These are phyloP conservation scores for Sarcodon sp. DNA, from an alignment of 768 basidiomycete genomes.

Conservation along the genomic window DNA sequence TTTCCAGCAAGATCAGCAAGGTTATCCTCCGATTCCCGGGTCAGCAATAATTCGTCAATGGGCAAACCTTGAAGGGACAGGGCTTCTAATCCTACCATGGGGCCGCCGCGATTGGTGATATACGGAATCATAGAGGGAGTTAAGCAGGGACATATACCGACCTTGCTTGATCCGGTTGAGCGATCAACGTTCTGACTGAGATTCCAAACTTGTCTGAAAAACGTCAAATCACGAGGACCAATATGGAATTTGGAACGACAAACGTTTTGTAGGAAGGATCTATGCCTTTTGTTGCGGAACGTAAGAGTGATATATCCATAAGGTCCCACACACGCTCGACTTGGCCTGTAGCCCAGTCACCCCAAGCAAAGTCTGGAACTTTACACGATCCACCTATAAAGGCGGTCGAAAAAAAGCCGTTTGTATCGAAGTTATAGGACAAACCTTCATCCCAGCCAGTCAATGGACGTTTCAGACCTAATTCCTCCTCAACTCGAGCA, in stretches of 20 bases:
- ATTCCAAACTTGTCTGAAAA: constrained; percentile 78
- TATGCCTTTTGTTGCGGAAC: constrained; percentile 66
- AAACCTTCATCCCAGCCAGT: constrained; percentile 90
- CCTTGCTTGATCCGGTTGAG: constrained; percentile 65
- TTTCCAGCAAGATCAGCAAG: constrained; percentile 92
- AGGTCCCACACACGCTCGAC: constrained; percentile 94
- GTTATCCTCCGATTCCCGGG: constrained; percentile 88
- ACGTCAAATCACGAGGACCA: neutral
- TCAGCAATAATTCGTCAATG: constrained; percentile 81
- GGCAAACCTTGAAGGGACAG: constrained; percentile 92
- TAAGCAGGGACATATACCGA: constrained; percentile 85
- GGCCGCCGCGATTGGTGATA: constrained; percentile 90
- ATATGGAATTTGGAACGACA: constrained; percentile 11
- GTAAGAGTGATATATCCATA: constrained; percentile 83
- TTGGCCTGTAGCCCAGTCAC: constrained; percentile 86
- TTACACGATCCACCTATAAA: constrained; percentile 65
- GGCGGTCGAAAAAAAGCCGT: neutral
- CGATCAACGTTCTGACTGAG: constrained; percentile 95
- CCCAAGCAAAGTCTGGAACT: constrained; percentile 83
- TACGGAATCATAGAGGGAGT: constrained; percentile 97
- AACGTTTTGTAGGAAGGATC: constrained; percentile 88
- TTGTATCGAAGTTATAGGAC: constrained; percentile 7
- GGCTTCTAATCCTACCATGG: constrained; percentile 89
- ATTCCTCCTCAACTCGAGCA: constrained; percentile 68
- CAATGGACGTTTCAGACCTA: constrained; percentile 76